Evolutionary conservation across 257 asterid genomes (phyloP).

Genomic region (Nicotiana tabacum): DNA sequence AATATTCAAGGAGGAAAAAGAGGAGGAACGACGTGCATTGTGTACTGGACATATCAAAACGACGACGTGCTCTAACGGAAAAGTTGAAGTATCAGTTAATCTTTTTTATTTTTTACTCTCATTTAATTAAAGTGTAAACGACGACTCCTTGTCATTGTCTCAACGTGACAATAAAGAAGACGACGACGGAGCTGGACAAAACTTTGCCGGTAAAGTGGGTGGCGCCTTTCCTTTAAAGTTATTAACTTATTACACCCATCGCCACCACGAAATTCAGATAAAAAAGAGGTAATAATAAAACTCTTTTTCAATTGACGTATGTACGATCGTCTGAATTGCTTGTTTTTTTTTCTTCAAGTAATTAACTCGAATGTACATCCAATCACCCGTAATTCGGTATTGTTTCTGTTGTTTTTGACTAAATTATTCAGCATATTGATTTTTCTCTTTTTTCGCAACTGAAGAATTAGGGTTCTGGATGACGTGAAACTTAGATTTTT

Average conservation of each 20-base stretch:
- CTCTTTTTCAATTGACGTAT: not conserved
- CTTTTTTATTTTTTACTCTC: not conserved
- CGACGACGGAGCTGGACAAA: slow-evolving; percentile 24
- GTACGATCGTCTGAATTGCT: not conserved
- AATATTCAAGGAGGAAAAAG: too few species aligned
- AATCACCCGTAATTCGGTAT: not conserved
- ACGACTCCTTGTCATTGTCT: not conserved
- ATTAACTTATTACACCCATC: slow-evolving; percentile 9
- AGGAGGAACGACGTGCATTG: too few species aligned
- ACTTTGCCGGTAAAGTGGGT: slow-evolving; percentile 24
- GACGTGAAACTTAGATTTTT: not conserved
- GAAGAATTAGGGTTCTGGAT: slow-evolving; percentile 8
- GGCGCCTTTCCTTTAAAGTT: slow-evolving; percentile 12
- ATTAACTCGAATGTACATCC: not conserved
- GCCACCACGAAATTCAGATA: not conserved
- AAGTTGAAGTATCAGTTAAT: too few species aligned
- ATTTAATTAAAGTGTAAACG: not conserved
- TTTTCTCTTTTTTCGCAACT: not conserved
- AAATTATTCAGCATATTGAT: not conserved
- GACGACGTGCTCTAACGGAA: too few species aligned
- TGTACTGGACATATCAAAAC: too few species aligned
- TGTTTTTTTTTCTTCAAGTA: not conserved
- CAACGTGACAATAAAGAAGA: slow-evolving; percentile 25
- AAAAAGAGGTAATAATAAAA: not conserved
- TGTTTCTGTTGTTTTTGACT: not conserved